These are phyloP conservation scores for Paxillus involutus DNA, from an alignment of 768 basidiomycete species.

Conservation along the genomic window DNA sequence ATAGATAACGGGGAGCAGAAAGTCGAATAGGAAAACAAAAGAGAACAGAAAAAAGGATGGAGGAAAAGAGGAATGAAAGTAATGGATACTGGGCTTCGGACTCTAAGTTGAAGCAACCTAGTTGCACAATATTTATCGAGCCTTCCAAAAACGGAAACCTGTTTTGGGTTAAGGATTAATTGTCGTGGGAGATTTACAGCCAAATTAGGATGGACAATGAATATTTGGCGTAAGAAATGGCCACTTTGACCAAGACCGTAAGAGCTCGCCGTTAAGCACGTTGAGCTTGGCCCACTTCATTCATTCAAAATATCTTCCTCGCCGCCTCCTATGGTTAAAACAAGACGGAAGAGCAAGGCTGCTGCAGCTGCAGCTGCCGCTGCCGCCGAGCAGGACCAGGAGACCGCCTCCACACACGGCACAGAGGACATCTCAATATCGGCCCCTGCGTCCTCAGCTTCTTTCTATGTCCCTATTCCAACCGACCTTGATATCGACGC, in stretches of 20 bases:
- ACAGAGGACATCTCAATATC: slow-evolving; percentile 35
- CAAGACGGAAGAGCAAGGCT: slow-evolving; percentile 63
- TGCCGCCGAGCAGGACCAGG: slow-evolving; percentile 29
- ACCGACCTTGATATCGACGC: slow-evolving; percentile 65
- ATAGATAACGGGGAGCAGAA: not conserved
- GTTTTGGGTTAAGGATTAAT: not conserved
- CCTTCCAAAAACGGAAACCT: slow-evolving; percentile 1
- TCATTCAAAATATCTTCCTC: slow-evolving; percentile 26
- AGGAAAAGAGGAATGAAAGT: not conserved
- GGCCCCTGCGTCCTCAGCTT: slow-evolving; percentile 20
- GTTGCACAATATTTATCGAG: slow-evolving; percentile 2
- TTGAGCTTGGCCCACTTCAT: slow-evolving; percentile 29
- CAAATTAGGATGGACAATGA: slow-evolving; percentile 3
- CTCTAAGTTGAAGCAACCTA: not conserved
- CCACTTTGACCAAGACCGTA: not conserved
- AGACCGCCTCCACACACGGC: slow-evolving; percentile 32
- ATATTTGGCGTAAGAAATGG: slow-evolving; percentile 1
- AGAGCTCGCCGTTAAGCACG: slow-evolving; percentile 36
- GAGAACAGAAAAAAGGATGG: not conserved
- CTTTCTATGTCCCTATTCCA: slow-evolving; percentile 49
- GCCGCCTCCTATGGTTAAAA: slow-evolving; percentile 39
- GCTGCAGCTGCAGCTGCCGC: slow-evolving; percentile 40
- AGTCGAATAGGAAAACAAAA: not conserved
- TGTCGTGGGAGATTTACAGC: slow-evolving; percentile 18
- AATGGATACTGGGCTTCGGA: not conserved